Conservation (phyloP, 352 stramenopile species). For the Elongisporangium senticosum region DNA sequence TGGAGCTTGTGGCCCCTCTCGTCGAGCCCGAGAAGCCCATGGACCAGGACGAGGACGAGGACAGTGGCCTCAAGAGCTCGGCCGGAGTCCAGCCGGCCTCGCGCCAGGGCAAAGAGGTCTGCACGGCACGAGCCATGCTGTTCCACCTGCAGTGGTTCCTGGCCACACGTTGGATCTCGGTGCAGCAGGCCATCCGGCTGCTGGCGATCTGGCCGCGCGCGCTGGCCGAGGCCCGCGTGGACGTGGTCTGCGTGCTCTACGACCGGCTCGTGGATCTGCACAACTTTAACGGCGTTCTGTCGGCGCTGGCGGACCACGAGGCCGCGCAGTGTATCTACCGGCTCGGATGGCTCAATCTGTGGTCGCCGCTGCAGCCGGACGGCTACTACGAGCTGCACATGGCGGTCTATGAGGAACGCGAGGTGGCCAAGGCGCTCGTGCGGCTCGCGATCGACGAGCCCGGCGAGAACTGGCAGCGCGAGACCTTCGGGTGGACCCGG, state of each 20-base stretch:
- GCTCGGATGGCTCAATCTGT: constrained; percentile 70
- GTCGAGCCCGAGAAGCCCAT: not conserved
- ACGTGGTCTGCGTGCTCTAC: constrained; percentile 67
- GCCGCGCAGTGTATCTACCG: constrained; percentile 54
- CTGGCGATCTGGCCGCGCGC: constrained; percentile 40
- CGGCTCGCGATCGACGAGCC: constrained; percentile 75
- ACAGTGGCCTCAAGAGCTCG: constrained; percentile 3
- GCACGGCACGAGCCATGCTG: constrained; percentile 47
- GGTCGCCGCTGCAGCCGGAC: constrained; percentile 57
- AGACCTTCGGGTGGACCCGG: constrained; percentile 73
- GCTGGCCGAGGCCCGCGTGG: constrained; percentile 41
- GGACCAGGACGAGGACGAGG: constrained; percentile 14
- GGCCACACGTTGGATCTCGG: constrained; percentile 61
- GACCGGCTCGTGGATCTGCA: constrained; percentile 60
- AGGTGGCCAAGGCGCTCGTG: constrained; percentile 67
- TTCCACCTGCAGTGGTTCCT: constrained; percentile 74
- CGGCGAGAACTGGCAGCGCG: constrained; percentile 73
- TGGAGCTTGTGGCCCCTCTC: constrained; percentile 28
- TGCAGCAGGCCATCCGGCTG: constrained; percentile 47
- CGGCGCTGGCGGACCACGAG: constrained; percentile 49
- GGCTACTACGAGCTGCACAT: constrained; percentile 78
- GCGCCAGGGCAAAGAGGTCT: constrained; percentile 28
- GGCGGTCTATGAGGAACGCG: constrained; percentile 62
- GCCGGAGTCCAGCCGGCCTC: not conserved
- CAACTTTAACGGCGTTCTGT: constrained; percentile 62